Percentiles rank a stretch among this genome's conserved stretches.
phyloP scores from a whole-genome alignment of 2,329 filamentous ascomycete species.

The Xylaria sp. region DNA sequence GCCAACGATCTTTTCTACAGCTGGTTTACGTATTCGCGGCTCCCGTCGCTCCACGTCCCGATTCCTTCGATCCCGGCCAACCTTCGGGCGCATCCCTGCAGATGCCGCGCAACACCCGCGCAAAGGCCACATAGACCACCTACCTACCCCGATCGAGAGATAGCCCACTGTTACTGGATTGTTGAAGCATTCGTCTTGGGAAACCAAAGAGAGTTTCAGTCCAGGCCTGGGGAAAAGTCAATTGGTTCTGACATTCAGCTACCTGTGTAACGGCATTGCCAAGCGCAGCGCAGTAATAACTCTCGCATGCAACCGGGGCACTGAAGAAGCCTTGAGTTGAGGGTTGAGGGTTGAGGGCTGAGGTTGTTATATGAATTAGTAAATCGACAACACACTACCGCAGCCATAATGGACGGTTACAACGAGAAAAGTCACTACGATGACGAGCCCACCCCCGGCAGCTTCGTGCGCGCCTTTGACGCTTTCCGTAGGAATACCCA shows the following conservation, averaged over 20 bases:
- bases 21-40: slow-evolving; percentile 3
- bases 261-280: slow-evolving; percentile 12
- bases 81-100: slow-evolving; percentile 11
- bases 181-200: background rate
- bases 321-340: slow-evolving; percentile 15
- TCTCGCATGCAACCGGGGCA: slow-evolving; percentile 20
- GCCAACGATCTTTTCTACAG: background rate
- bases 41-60: slow-evolving; percentile 4
- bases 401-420: slow-evolving; percentile 78
- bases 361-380: slow-evolving; percentile 2
- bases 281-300: slow-evolving; percentile 9
- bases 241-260: slow-evolving; percentile 2
- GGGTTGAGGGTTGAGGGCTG: background rate
- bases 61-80: slow-evolving; percentile 5
- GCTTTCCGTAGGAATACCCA: slow-evolving; percentile 80
- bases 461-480: slow-evolving; percentile 88
- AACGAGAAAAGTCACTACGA: slow-evolving; percentile 73
- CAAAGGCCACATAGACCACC: slow-evolving; percentile 6
- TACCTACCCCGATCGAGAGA: background rate
- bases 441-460: slow-evolving; percentile 77
- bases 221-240: background rate
- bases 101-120: slow-evolving; percentile 25
- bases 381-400: slow-evolving; percentile 13
- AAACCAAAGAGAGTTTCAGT: background rate
- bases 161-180: background rate